A percentile compares a stretch with the other conserved stretches of the same genome.
Conservation (phyloP, 164 flowering plant genomes). For the Umbilicus rupestris region DNA sequence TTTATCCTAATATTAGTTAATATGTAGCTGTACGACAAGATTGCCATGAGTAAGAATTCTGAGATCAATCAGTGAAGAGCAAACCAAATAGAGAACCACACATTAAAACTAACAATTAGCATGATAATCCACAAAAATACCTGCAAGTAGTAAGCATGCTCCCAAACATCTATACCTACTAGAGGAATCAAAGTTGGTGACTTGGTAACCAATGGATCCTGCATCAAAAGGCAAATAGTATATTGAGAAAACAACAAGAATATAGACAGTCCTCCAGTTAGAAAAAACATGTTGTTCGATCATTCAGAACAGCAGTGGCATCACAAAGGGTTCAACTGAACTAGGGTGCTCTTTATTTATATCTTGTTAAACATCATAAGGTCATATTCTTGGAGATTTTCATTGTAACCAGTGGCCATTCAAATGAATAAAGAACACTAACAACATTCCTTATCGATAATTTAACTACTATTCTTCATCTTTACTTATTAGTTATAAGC, state of each 20-base stretch:
- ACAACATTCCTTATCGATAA: neutral
- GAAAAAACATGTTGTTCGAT: neutral
- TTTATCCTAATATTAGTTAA: too few relatives aligned
- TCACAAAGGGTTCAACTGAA: neutral
- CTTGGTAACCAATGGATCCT: constrained; percentile 91
- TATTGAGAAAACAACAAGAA: neutral
- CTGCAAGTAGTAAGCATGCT: constrained; percentile 98
- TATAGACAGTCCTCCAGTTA: neutral
- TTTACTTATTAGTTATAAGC: neutral
- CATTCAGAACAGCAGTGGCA: neutral
- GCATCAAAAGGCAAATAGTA: constrained; percentile 13
- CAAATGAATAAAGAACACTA: neutral
- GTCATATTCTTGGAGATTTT: neutral
- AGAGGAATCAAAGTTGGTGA: constrained; percentile 70
- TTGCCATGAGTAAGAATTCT: neutral
- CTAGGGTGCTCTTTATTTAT: neutral
- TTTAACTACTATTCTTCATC: neutral
- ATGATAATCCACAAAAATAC: constrained; percentile 20
- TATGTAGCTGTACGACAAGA: neutral
- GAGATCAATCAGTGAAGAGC: neutral
- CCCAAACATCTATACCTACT: constrained; percentile 99
- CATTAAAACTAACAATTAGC: neutral
- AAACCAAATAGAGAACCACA: neutral
- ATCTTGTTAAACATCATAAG: neutral
- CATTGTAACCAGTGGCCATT: neutral